Percentiles rank a stretch among this genome's conserved stretches.
These are phyloP conservation scores for Rhizoclosmatium globosum DNA, from an alignment of 192 early-diverging fungal species.

Conservation along the genomic window DNA sequence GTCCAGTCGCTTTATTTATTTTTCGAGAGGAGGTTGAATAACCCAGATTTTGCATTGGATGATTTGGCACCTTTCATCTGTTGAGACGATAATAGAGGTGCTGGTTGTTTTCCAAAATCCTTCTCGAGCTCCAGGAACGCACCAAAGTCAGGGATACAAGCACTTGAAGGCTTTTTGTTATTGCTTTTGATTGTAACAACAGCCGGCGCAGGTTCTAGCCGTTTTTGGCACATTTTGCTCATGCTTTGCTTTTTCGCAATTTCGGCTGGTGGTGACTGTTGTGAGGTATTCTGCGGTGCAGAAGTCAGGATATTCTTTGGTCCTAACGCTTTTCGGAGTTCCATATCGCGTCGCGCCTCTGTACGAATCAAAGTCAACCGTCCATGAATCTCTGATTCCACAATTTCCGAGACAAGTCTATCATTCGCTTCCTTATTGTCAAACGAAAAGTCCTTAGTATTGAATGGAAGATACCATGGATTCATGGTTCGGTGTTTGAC, in stretches of 20 bases:
- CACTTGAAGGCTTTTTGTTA: neutral
- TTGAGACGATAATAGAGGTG: no score
- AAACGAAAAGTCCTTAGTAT: neutral
- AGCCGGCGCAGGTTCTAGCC: conserved; percentile 16
- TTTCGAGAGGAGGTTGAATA: no score
- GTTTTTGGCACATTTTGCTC: conserved; percentile 1
- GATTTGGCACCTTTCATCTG: no score
- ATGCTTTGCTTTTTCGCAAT: neutral
- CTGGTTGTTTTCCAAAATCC: neutral
- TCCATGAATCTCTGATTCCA: conserved; percentile 8
- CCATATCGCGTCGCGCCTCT: conserved; percentile 1
- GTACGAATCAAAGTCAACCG: conserved; percentile 8
- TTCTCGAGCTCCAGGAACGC: neutral
- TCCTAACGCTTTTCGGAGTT: neutral
- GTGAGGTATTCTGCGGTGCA: neutral
- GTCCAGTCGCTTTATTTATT: no score
- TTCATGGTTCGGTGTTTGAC: neutral
- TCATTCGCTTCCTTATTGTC: neutral
- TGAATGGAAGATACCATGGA: conserved; percentile 9
- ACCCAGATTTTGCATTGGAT: no score
- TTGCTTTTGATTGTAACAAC: neutral
- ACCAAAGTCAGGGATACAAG: neutral
- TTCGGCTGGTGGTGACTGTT: neutral
- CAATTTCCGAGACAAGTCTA: neutral
- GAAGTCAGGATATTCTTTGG: no score